Evolutionary conservation across 257 asterid species (phyloP), one percentile per base, ranked within the genome.

Genomic region (Solanum sitiens): DNA sequence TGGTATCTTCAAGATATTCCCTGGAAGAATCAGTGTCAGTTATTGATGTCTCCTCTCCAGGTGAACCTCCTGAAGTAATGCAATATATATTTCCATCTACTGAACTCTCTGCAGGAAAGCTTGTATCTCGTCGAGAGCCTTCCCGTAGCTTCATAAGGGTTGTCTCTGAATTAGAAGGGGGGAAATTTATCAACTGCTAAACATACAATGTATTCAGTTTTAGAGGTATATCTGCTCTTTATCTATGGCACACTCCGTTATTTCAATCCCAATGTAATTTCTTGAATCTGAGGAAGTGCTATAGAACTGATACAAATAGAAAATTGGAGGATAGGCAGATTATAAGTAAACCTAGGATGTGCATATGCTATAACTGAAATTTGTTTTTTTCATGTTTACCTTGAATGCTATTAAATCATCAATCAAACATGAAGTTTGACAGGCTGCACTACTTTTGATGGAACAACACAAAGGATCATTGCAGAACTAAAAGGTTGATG

Each of bases 111-210:
- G 39, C 39, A 74, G 88, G 84, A 85, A 72, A 20, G 47, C 90
- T 92, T 50, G 90, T 90, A 65, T 89, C 91, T 27, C 89, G 91
- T 11, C 87, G 92, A 70, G 97, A 93, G 65, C 98, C 99, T 89
- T 93, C 97, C 89, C 91, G 92, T 47, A 96, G 98, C 94, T 92
- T 96, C 93, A 91, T 71, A 79, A 96, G 94, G 25, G 98, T 96
- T 16, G 93, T 91, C 91, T 96, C 98, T 96, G 87, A 89, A 90
- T 30, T 87, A 82, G 65, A 82, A 27, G 83, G 67, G 84, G 50
- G 11, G 18, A 50, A 85, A 23, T n/a, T 71, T 25, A 37, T 32
- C 23, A 50, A 87, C 11, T 7, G 37, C 20, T 56, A 56, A 20
- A 16, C 15, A 65, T 25, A 21, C 23, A 86, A n/a, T 56, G 23